Evolutionary conservation across 352 stramenopile genomes (phyloP), one percentile per base, ranked within the genome.

Genomic region (Peronosclerospora sorghi): DNA sequence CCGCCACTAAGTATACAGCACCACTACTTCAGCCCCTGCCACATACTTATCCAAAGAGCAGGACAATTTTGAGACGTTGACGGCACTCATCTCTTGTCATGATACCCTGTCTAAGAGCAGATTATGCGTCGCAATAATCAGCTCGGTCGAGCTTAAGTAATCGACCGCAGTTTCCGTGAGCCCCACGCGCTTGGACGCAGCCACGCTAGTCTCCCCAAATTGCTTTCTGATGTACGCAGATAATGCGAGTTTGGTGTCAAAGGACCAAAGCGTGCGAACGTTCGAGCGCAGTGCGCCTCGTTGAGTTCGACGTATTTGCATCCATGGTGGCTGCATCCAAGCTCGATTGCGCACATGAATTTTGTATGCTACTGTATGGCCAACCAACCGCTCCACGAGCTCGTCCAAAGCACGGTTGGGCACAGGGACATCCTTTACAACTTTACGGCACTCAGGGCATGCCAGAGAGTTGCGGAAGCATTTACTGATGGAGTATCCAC

Each of bases 351-450:
- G 43, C 13, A 71, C 52, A 35, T 62, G 62, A 14, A 59, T 45
- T 35, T 75, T 68, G 50, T 73, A 89, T 0, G 61, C 50, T 8
- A 83, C 69, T 10, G 66, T 71, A 1, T 83, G 51, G 13, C 76
- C 79, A 14, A 83, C 73, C 24, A 92, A 43, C 6, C 71, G 60
- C 28, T 71, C 50, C 18, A 88, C 71, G 8, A 92, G 59, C 13
- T 85, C 76, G 50, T 92, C 79, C 4, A 92, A 59, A 8, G 79
- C 75, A 12, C 79, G 74, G 32, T 88, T 92, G 21, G 73, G 79
- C 26, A 92, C 76, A 1, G 79, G 79, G 29, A 88, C 37, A 1
- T 64, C 62, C 43, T 67, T 68, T 35, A 92, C 76, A 32, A 60
- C 37, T 1, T 72, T 46, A 26, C 79, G 79, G 48, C 79, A 92